Evolutionary conservation across 176 grass and related monocot genomes (phyloP).

Genomic region (Oryza glumipatula): DNA sequence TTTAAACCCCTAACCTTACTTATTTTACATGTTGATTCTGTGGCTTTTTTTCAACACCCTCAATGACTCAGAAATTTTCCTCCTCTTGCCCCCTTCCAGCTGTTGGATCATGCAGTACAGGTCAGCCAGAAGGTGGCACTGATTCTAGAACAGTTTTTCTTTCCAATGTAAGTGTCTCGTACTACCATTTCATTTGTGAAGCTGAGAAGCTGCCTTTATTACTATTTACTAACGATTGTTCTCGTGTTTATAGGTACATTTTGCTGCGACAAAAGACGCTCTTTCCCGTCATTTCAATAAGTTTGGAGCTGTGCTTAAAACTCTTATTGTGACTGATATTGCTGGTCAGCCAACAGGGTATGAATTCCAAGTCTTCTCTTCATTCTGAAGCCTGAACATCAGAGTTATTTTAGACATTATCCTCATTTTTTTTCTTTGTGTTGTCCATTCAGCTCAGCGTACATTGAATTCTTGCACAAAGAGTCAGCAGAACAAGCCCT

Average conservation of each 20-base stretch:
- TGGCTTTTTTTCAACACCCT: background rate
- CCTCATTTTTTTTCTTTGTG: conserved; percentile 18
- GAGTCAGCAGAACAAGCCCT: conserved; percentile 84
- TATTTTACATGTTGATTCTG: conserved; percentile 14
- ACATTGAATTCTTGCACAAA: conserved; percentile 89
- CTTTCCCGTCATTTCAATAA: conserved; percentile 96
- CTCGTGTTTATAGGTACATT: conserved; percentile 66
- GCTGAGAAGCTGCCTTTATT: conserved; percentile 20
- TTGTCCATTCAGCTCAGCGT: conserved; percentile 61
- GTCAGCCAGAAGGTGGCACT: conserved; percentile 51
- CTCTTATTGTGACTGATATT: conserved; percentile 77
- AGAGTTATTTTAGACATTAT: conserved; percentile 5
- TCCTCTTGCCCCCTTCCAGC: conserved; percentile 18
- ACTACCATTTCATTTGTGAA: conserved; percentile 12
- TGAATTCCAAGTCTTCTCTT: conserved; percentile 29
- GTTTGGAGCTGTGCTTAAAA: conserved; percentile 89
- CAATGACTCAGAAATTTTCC: conserved; percentile 10
- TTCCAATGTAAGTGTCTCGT: conserved; percentile 65
- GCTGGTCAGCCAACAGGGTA: conserved; percentile 95
- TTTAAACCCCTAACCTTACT: background rate
- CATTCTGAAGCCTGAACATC: conserved; percentile 11
- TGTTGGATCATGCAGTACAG: conserved; percentile 54
- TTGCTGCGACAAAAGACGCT: conserved; percentile 89
- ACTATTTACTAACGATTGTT: conserved; percentile 30
- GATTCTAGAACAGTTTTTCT: conserved; percentile 72